Percentiles rank a stretch among this genome's conserved stretches.
Conservation (phyloP, 2,329 filamentous ascomycete genomes). For the Sphaerulina vaccinii region DNA sequence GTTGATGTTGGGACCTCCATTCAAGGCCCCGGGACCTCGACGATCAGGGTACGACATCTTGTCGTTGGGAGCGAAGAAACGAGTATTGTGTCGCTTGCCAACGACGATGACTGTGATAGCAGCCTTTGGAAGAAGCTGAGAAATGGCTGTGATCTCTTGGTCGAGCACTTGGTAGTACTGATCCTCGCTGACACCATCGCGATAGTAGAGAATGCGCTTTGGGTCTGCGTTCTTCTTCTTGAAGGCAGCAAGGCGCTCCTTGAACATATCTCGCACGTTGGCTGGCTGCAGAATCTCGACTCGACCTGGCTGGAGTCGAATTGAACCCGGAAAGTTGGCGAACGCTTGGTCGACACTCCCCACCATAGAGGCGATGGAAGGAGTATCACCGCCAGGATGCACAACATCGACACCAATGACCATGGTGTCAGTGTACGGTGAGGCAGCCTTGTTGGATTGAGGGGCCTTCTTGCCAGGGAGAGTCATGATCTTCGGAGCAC, state of each 20-base stretch:
- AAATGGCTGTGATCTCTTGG: slow-evolving; percentile 13
- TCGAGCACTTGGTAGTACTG: slow-evolving; percentile 28
- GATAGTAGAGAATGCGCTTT: slow-evolving; percentile 37
- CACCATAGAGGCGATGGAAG: slow-evolving; percentile 45
- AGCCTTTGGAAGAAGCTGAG: not conserved
- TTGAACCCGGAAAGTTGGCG: slow-evolving; percentile 38
- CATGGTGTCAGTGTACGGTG: slow-evolving; percentile 33
- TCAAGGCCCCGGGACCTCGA: not conserved
- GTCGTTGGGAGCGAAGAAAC: slow-evolving; percentile 38
- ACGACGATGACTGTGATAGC: slow-evolving; percentile 33
- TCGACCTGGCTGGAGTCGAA: slow-evolving; percentile 36
- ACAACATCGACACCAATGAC: slow-evolving; percentile 47
- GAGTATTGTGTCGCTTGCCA: slow-evolving; percentile 43
- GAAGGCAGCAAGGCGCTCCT: slow-evolving; percentile 30
- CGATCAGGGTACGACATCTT: slow-evolving; percentile 20
- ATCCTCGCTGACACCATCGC: slow-evolving; percentile 40
- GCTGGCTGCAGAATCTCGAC: slow-evolving; percentile 31
- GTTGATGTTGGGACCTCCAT: not conserved
- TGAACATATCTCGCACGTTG: slow-evolving; percentile 33
- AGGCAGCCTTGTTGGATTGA: no score
- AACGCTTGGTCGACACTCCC: slow-evolving; percentile 39
- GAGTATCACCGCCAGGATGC: slow-evolving; percentile 39
- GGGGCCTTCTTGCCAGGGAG: no score
- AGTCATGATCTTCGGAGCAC: no score
- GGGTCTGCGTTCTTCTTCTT: slow-evolving; percentile 32